Base-by-base conservation (phyloP, 164 flowering plant species). In the Santalum album region DNA sequence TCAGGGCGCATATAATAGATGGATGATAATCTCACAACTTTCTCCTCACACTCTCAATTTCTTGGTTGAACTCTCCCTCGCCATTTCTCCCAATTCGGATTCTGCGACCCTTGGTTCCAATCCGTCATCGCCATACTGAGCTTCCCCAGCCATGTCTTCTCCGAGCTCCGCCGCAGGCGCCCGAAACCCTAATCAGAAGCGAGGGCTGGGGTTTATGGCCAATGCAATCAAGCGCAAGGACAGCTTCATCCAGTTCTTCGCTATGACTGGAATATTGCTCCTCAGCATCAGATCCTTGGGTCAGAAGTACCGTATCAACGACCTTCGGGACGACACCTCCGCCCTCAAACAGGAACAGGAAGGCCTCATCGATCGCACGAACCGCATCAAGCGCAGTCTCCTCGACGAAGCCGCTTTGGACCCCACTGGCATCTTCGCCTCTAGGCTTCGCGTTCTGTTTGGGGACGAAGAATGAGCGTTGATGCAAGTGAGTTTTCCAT, bases 241-340 rank as follows among this genome's bases (percentile, higher is more conserved):
- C 62, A 80, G 82, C 70, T 87, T 83, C 76, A 57, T 86, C 10
- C 96, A 87, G 55, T 62, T 86, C 62, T 70, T 79, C 63, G 78
- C 77, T 17, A 81, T 90, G 95, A 68, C 86, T 1, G 98, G 96
- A 14, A 68, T 87, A 26, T 34, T 90, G 6, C 68, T 90, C 7
- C 65, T 86, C 26, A 84, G 96, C 74, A 32, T 77, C 68, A 58
- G 87, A 66, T 91, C 95, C 7, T 47, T 86, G 24, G 87, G 89
- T 18, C 96, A 91, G 54, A 88, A 88, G 79, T 80, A 91, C 66
- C 88, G 81, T 1, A 48, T 84, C 62, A 65, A 83, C 68, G 69
- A 72, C 51, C 94, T 91, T 46, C 65, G 35, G 0, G 87, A 88
- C 53, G 98, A 91, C 60, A 74, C 64, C 12, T 17, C 58, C 1